Evolutionary conservation across 148 eudicot species (phyloP).

Genomic region (Fallopia convolvulus): DNA sequence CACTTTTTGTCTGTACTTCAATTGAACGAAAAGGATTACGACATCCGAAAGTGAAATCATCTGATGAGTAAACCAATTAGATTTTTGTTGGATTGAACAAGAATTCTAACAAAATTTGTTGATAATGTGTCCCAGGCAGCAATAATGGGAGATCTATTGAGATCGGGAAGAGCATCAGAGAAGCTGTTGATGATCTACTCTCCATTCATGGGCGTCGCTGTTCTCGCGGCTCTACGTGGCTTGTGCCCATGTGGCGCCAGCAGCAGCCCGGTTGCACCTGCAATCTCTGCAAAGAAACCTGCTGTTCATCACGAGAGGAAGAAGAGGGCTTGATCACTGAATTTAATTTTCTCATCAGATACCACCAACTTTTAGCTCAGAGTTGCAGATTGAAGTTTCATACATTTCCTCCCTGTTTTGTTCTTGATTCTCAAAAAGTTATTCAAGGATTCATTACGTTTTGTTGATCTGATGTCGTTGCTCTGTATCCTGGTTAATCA

Average conservation of each 20-base stretch:
- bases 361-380: neutral
- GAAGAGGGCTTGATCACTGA: slow-evolving; percentile 43
- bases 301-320: slow-evolving; percentile 31
- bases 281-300: neutral
- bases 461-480: no score
- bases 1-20: no score
- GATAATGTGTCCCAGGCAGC: slow-evolving; percentile 38
- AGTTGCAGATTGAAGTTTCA: neutral
- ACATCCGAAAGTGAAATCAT: neutral
- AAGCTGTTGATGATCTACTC: slow-evolving; percentile 47
- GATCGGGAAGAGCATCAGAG: slow-evolving; percentile 56
- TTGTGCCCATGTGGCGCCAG: slow-evolving; percentile 19
- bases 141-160: slow-evolving; percentile 41
- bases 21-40: no score
- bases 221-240: slow-evolving; percentile 61
- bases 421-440: neutral
- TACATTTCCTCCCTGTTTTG: neutral
- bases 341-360: neutral
- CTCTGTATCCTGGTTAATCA: no score
- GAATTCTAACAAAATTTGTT: neutral
- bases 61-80: neutral
- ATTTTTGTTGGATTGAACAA: neutral
- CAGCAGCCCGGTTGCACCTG: slow-evolving; percentile 23
- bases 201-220: slow-evolving; percentile 58
- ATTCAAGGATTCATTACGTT: no score